Conservation (phyloP, 2,329 filamentous ascomycete species). For the Rhynchosporium agropyri region DNA sequence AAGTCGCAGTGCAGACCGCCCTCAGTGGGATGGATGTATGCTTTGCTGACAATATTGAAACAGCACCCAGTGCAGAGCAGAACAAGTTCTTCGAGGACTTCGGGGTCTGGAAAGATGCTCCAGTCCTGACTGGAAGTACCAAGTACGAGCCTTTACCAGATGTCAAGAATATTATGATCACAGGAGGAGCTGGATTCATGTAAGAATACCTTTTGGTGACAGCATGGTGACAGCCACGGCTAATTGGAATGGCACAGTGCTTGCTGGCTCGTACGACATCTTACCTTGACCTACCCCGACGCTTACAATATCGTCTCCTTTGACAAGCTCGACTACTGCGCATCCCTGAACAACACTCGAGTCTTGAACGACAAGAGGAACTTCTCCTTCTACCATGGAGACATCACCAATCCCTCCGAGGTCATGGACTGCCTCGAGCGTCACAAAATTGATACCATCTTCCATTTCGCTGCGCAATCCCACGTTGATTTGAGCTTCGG, state of each 20-base stretch:
- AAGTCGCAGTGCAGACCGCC: constrained; percentile 13
- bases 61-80: constrained; percentile 14
- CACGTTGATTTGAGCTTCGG: constrained; percentile 83
- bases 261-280: constrained; percentile 80
- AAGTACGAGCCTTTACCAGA: constrained; percentile 69
- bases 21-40: constrained; percentile 9
- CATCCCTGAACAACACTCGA: constrained; percentile 77
- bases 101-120: constrained; percentile 72
- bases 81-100: constrained; percentile 57
- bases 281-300: constrained; percentile 71
- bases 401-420: constrained; percentile 71
- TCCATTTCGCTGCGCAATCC: constrained; percentile 85
- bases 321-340: constrained; percentile 83
- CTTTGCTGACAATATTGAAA: not conserved
- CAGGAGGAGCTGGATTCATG: constrained; percentile 86
- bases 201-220: constrained; percentile 48
- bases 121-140: constrained; percentile 69
- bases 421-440: constrained; percentile 72
- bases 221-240: constrained; percentile 20
- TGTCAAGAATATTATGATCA: constrained; percentile 81
- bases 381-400: constrained; percentile 79
- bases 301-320: constrained; percentile 81
- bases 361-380: constrained; percentile 68
- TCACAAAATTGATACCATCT: constrained; percentile 75
- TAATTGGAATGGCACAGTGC: constrained; percentile 55